These are phyloP conservation scores for Phaeoacremonium minimum DNA, from an alignment of 2,329 filamentous ascomycete species.

Conservation along the genomic window DNA sequence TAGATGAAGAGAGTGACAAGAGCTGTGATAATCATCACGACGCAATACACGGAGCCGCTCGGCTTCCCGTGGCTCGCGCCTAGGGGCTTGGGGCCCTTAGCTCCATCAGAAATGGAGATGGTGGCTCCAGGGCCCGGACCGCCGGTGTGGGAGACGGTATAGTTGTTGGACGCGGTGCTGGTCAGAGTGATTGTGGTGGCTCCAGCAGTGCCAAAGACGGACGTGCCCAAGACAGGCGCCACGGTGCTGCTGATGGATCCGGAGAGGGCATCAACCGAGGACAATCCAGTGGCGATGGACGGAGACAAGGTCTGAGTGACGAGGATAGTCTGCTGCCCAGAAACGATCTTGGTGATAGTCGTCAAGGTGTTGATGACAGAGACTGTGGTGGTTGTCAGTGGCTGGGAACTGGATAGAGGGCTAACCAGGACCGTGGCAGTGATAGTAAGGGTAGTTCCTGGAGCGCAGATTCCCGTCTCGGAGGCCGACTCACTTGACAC, in stretches of 20 bases:
- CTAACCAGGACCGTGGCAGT: conserved; percentile 2
- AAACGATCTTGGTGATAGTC: conserved; percentile 5
- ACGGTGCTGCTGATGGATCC: conserved; percentile 4
- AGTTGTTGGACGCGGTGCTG: conserved; percentile 1
- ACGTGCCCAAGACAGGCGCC: conserved; percentile 10
- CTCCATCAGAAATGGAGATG: conserved; percentile 9
- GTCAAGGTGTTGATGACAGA: conserved; percentile 5
- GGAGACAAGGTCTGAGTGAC: conserved; percentile 6
- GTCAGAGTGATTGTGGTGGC: conserved; percentile 4
- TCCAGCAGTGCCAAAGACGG: too few species aligned
- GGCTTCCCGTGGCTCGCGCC: conserved; percentile 22
- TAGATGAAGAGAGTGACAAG: conserved; percentile 27
- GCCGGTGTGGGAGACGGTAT: conserved; percentile 17
- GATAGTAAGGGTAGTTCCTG: conserved; percentile 1
- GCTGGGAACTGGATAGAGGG: neutral
- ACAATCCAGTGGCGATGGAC: conserved; percentile 4
- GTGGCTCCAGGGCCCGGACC: conserved; percentile 22
- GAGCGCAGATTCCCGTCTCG: neutral
- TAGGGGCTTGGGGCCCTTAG: conserved; percentile 13
- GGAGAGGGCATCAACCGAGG: conserved; percentile 1
- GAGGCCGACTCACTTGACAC: conserved; percentile 1
- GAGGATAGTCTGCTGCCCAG: neutral
- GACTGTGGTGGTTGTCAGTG: conserved; percentile 5
- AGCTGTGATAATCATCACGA: conserved; percentile 29
- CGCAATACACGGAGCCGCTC: conserved; percentile 21